Conservation (phyloP, 2,329 filamentous ascomycete species). For the Cladophialophora carrionii region DNA sequence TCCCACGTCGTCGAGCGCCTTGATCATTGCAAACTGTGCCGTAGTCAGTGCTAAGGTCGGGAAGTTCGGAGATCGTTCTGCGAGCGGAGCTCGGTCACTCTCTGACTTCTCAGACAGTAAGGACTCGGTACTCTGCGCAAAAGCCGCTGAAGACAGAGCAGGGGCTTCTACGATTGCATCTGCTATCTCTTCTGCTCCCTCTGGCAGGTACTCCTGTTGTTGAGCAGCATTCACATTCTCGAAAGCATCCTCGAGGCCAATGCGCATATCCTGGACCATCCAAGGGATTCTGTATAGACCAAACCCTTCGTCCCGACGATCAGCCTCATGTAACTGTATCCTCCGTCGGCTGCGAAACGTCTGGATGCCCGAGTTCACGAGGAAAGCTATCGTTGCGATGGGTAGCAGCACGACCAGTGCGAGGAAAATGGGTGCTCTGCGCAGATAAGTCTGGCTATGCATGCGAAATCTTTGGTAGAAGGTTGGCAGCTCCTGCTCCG, state of each 20-base stretch:
- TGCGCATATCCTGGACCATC: conserved; percentile 73
- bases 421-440: conserved; percentile 65
- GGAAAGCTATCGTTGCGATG: conserved; percentile 69
- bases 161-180: conserved; percentile 20
- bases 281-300: conserved; percentile 75
- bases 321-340: conserved; percentile 74
- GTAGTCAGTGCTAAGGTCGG: conserved; percentile 77
- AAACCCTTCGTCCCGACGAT: conserved; percentile 68
- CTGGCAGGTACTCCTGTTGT: conserved; percentile 70
- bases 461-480: conserved; percentile 45
- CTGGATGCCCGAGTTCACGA: conserved; percentile 77
- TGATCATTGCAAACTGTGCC: conserved; percentile 83
- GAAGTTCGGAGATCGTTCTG: conserved; percentile 48
- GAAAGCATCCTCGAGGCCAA: conserved; percentile 75
- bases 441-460: conserved; percentile 48
- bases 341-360: conserved; percentile 73
- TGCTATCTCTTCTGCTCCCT: conserved; percentile 57
- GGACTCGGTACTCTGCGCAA: conserved; percentile 25
- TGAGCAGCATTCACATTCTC: conserved; percentile 72
- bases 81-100: conserved; percentile 28
- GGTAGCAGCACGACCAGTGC: conserved; percentile 73
- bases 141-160: conserved; percentile 15
- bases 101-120: conserved; percentile 41
- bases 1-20: conserved; percentile 68
- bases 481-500: conserved; percentile 42